Base-by-base conservation (phyloP, 129 eudicot species). In the Flaveria robusta region DNA sequence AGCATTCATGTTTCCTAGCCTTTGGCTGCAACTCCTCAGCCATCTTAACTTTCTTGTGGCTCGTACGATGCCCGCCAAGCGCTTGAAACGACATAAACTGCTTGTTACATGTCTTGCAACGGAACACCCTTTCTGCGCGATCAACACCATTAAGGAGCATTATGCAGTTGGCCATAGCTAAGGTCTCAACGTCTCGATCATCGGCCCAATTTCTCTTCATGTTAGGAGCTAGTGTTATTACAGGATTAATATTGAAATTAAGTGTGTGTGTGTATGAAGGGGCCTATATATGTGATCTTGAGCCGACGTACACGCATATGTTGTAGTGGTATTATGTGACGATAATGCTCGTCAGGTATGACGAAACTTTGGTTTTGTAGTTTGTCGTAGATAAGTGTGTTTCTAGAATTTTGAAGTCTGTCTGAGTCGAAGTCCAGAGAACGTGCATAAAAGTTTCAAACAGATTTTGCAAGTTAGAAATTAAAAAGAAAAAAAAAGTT, bases 11-110 rank as follows among this genome's bases (percentile, higher is more conserved):
- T 0, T 54, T 42, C 83, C 82, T 86, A 2, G 81, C 71, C 75
- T 84, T 78, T 3, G 22, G 63, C 49, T 52, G 74, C 54, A 62
- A 41, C 19, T 71, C 76, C 0, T 74, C 74, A 3, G 42, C 41
- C 3, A 77, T n/a, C 46, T 73, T 81, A 31, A 74, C 22, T 79
- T 75, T 81, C 47, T 79, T 89, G 74, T 89, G 94, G 70, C 94
- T 86, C 45, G 94, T 85, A 3, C 94, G 80, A 74, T 89, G 94
- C 37, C 94, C 94, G 1, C 94, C 94, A 18, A 89, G 80, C 9
- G 94, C 94, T 74, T 89, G 94, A 19, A 85, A 87, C 9, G 90
- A 80, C 8, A 67, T 74, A 54, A 81, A 86, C 71, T 65, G 49
- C 42, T 83, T 74, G 77, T 74, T 74, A 72, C 87, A 83, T 18